Evolutionary conservation across 2,329 filamentous ascomycete species (phyloP).

Genomic region (Chaetomium olivaceum): DNA sequence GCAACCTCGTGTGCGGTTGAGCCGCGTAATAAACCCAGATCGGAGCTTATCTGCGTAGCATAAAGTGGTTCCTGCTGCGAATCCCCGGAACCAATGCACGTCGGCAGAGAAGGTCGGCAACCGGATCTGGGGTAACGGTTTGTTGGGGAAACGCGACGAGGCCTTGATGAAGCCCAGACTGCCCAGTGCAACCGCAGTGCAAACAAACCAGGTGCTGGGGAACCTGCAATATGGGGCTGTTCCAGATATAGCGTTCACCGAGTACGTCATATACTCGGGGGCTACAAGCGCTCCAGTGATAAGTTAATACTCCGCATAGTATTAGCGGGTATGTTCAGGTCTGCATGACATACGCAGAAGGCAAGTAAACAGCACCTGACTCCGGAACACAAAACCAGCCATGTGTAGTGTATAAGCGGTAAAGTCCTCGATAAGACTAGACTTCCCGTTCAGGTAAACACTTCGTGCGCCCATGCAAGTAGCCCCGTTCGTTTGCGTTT

Average conservation of each 20-base stretch:
- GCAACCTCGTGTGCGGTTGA: not conserved
- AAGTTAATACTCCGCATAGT: not conserved
- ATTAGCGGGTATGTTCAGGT: no score
- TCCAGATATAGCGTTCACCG: not conserved
- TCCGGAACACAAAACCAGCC: no score
- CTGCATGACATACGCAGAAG: no score
- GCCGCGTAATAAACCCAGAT: not conserved
- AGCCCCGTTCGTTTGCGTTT: no score
- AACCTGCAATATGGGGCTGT: not conserved
- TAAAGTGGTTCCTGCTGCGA: not conserved
- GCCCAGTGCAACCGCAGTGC: not conserved
- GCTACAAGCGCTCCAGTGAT: not conserved
- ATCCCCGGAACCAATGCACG: not conserved
- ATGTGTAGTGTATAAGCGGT: no score
- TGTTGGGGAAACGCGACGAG: no score
- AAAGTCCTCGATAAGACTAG: no score
- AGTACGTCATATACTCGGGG: not conserved
- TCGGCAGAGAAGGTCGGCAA: conserved; percentile 16
- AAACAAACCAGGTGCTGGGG: not conserved
- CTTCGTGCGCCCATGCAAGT: no score
- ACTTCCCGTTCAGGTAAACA: no score
- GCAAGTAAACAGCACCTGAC: no score
- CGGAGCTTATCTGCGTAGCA: not conserved
- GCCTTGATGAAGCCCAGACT: not conserved
- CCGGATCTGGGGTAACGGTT: not conserved